A percentile compares a stretch with the other conserved stretches of the same genome.
Conservation (phyloP, 495 filamentous ascomycete species). For the Talaromyces trachyspermus region DNA sequence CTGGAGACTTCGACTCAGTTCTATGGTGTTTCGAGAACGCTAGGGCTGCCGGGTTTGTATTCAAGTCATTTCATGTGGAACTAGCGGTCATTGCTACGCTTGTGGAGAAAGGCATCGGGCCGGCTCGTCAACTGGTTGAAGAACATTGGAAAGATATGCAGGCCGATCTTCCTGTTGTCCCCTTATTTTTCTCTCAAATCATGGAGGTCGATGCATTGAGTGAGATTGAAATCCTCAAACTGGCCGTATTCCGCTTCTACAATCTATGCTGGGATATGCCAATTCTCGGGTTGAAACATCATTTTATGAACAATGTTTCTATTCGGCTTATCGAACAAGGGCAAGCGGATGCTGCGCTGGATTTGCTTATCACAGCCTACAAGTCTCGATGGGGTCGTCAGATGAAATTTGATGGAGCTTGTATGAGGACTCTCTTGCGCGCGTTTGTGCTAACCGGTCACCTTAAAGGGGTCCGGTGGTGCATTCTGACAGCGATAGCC, state of each 20-base stretch:
- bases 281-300: constrained; percentile 26
- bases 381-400: constrained; percentile 29
- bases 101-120: constrained; percentile 24
- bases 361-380: constrained; percentile 31
- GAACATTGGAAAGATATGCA: constrained; percentile 21
- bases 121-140: constrained; percentile 26
- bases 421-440: constrained; percentile 38
- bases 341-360: constrained; percentile 21
- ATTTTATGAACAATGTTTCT: constrained; percentile 21
- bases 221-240: constrained; percentile 23
- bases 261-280: constrained; percentile 27
- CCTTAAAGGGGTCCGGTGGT: constrained; percentile 37
- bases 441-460: constrained; percentile 23
- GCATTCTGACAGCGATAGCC: constrained; percentile 29
- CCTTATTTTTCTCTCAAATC: constrained; percentile 34
- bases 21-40: constrained; percentile 22
- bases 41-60: constrained; percentile 16
- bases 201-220: constrained; percentile 16
- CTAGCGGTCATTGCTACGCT: constrained; percentile 31
- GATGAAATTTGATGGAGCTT: constrained; percentile 28
- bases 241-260: constrained; percentile 35
- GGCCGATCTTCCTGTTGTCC: constrained; percentile 17
- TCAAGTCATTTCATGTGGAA: constrained; percentile 29
- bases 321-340: constrained; percentile 22
- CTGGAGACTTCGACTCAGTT: constrained; percentile 24